These are phyloP conservation scores for Purpureocillium lavendulum DNA, from an alignment of 2,329 filamentous ascomycete species.

Conservation along the genomic window DNA sequence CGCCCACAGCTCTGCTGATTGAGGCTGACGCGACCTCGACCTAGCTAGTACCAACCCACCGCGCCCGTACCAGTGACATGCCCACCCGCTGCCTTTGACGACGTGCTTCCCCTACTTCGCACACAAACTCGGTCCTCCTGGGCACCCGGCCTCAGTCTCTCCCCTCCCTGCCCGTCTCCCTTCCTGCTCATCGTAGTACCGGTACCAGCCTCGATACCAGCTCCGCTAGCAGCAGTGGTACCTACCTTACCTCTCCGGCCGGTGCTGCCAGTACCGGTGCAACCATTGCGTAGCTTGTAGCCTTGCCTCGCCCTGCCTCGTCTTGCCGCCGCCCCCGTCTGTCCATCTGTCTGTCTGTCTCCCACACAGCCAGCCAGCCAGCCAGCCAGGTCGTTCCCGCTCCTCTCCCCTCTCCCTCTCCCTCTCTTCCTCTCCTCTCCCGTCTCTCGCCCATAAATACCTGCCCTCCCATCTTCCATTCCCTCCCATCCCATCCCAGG, in stretches of 20 bases:
- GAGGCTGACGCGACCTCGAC: too few relatives aligned
- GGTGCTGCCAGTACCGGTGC: background rate
- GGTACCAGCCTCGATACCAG: too few relatives aligned
- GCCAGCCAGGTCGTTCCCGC: background rate
- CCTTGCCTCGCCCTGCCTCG: background rate
- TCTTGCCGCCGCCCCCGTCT: background rate
- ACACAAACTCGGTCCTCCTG: too few relatives aligned
- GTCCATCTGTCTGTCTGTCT: constrained; percentile 1
- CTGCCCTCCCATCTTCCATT: background rate
- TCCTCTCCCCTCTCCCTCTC: background rate
- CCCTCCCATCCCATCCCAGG: background rate
- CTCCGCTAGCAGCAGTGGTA: too few relatives aligned
- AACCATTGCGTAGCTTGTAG: background rate
- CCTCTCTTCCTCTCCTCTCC: background rate
- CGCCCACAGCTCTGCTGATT: too few relatives aligned
- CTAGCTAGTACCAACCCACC: too few relatives aligned
- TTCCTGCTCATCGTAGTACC: too few relatives aligned
- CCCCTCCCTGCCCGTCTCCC: too few relatives aligned
- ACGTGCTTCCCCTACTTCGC: too few relatives aligned
- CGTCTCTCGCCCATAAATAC: constrained; percentile 1
- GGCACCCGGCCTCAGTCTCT: too few relatives aligned
- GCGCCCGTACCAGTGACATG: background rate
- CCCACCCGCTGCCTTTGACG: background rate
- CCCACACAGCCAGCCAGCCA: background rate
- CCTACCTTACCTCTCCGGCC: too few relatives aligned